Percentiles rank a stretch among this genome's conserved stretches.
These are phyloP conservation scores for Capsella bursapastoris DNA, from an alignment of 345 rosid species.

Conservation along the genomic window DNA sequence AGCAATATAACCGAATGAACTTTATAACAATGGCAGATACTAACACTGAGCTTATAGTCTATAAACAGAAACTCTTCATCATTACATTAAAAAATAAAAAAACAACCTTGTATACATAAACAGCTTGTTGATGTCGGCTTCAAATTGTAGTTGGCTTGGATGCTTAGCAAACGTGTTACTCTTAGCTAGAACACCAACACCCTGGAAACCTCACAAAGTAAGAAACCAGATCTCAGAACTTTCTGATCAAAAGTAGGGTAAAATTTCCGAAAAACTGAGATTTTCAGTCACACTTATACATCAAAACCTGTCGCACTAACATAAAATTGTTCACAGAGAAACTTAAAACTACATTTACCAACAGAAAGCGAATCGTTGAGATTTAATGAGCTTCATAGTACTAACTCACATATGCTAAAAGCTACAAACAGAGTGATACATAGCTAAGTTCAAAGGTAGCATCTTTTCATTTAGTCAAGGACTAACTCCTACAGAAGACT, in stretches of 20 bases:
- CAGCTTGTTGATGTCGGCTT: slow-evolving; percentile 76
- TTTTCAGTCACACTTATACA: slow-evolving; percentile 14
- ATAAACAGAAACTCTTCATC: not conserved
- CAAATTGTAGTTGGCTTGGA: slow-evolving; percentile 78
- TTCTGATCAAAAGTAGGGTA: not conserved
- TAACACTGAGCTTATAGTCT: not conserved
- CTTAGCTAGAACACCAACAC: slow-evolving; percentile 66
- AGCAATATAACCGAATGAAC: not conserved
- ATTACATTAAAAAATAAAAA: not conserved
- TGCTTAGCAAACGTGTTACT: slow-evolving; percentile 70
- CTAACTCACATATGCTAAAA: not conserved
- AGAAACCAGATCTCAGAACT: slow-evolving; percentile 18
- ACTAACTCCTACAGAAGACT: slow-evolving; percentile 16
- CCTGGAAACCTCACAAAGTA: slow-evolving; percentile 55
- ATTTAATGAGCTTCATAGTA: slow-evolving; percentile 1
- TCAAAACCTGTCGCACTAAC: not conserved
- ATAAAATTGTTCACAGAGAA: not conserved
- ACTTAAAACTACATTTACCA: not conserved
- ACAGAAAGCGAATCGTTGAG: slow-evolving; percentile 18
- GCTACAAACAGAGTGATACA: slow-evolving; percentile 16
- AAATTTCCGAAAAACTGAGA: not conserved
- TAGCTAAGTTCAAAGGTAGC: not conserved
- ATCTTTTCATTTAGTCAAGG: not conserved
- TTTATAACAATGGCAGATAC: not conserved
- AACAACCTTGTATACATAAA: slow-evolving; percentile 76